Base-by-base conservation (phyloP, 441 rosid genomes). In the Adansonia grandidieri region DNA sequence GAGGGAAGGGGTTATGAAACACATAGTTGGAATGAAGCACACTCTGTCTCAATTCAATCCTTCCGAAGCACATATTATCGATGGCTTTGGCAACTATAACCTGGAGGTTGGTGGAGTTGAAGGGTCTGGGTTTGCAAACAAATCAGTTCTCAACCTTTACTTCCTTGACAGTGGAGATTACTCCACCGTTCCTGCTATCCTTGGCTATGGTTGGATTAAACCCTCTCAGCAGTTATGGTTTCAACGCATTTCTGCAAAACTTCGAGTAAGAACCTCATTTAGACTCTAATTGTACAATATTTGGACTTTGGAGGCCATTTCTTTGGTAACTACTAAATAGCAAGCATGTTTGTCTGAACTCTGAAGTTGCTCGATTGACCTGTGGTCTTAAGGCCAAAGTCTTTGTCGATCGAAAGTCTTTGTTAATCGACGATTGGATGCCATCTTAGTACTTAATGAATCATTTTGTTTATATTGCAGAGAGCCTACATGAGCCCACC, bases 31-130 rank as follows among this genome's bases (percentile, higher is more conserved):
- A 40, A 77, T 94, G 66, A 86, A 89, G 6, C 86, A 90, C 82
- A 79, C 96, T 2, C 73, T 91, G 84, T 86, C 98, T 75, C 83
- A 76, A 83, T 69, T 94, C 48, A 92, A 94, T 83, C 97, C 96
- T 78, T 61, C 62, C 1, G 92, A 80, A 11, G 81, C 74, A 8
- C 83, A 78, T 48, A 51, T 74, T 20, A 92, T 92, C 48, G 96
- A 94, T 71, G 97, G 98, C 37, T 94, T 91, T 66, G 97, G 98
- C 7, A 94, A 94, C 80, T 92, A 94, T 82, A 90, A 90, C 84
- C 81, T 94, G 75, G 89, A 89, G 80, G 56, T 94, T 57, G 80
- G 82, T 3, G 98, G 98, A 67, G 92, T 89, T 75, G 64, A 84
- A 71, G 96, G 93, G 44, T 87, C 98, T 0, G 67, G 79, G 47